A percentile compares a stretch with the other conserved stretches of the same genome.
Conservation (phyloP, 1,284 basidiomycete genomes). For the Ceratobasidium sp. region DNA sequence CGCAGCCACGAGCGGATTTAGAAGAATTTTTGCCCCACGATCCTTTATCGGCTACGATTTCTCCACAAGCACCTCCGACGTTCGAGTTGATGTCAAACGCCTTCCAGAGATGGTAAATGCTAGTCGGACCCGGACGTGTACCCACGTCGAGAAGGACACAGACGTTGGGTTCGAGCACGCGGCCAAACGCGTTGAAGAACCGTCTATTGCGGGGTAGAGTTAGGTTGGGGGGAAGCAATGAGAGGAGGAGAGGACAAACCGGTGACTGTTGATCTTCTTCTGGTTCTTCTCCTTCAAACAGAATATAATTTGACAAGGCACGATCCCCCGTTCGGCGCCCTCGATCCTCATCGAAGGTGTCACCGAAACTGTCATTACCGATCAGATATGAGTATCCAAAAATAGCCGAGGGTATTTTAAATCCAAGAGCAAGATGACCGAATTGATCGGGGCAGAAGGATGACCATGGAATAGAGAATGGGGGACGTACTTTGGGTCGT, state of each 20-base stretch:
- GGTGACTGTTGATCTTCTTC: conserved; percentile 63
- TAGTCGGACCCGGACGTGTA: conserved; percentile 87
- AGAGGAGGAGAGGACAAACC: conserved; percentile 11
- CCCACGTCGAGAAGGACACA: conserved; percentile 95
- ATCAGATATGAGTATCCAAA: conserved; percentile 12
- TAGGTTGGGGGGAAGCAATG: neutral
- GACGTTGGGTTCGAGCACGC: conserved; percentile 80
- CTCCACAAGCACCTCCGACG: conserved; percentile 96
- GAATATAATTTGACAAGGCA: conserved; percentile 93
- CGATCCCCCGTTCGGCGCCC: conserved; percentile 77
- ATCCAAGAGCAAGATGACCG: neutral
- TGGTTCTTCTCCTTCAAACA: conserved; percentile 94
- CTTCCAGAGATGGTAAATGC: conserved; percentile 97
- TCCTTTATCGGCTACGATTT: conserved; percentile 92
- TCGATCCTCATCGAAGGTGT: conserved; percentile 82
- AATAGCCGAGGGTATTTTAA: neutral
- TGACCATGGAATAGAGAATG: neutral
- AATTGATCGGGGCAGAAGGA: neutral
- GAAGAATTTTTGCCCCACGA: conserved; percentile 75
- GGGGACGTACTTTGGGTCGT: conserved; percentile 79
- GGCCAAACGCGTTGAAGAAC: conserved; percentile 90
- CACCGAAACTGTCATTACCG: conserved; percentile 69
- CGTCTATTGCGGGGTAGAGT: conserved; percentile 61
- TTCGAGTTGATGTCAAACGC: conserved; percentile 96
- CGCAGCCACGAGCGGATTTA: conserved; percentile 77